phyloP scores from a whole-genome alignment of 2,329 filamentous ascomycete species.

The Fusarium ramigenum region DNA sequence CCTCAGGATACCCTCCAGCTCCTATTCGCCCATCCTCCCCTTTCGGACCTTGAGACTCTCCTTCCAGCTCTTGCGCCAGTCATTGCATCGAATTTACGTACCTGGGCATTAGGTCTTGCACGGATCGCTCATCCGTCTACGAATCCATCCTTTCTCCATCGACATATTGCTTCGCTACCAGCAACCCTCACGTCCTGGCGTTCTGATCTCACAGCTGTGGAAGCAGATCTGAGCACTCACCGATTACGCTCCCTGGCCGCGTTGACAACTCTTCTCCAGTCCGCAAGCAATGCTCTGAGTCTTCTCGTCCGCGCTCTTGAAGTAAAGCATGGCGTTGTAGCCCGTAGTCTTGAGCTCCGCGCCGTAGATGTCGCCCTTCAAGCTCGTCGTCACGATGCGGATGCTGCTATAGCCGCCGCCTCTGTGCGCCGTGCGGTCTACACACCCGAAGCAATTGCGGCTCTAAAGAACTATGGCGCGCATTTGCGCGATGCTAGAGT shows the following conservation, averaged over 20 bases:
- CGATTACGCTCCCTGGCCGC: conserved; percentile 53
- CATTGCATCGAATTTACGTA: conserved; percentile 60
- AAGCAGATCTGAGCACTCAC: conserved; percentile 48
- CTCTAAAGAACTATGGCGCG: conserved; percentile 57
- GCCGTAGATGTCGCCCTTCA: conserved; percentile 56
- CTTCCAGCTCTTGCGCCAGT: conserved; percentile 59
- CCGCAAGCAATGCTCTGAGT: conserved; percentile 51
- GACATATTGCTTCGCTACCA: conserved; percentile 61
- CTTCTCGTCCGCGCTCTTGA: conserved; percentile 62
- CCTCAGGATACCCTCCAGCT: conserved; percentile 50
- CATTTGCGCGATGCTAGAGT: conserved; percentile 61
- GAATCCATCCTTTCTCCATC: conserved; percentile 67
- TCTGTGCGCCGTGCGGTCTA: conserved; percentile 55
- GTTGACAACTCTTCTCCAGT: conserved; percentile 52
- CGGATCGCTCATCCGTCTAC: conserved; percentile 60
- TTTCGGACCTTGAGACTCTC: conserved; percentile 57
- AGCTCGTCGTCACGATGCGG: conserved; percentile 54
- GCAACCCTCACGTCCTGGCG: conserved; percentile 51
- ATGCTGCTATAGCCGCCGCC: conserved; percentile 49
- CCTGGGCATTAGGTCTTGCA: conserved; percentile 58
- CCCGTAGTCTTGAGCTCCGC: conserved; percentile 61
- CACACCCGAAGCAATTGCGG: conserved; percentile 52
- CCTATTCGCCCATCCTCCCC: conserved; percentile 61
- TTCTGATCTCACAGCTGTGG: conserved; percentile 44
- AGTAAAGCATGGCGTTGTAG: conserved; percentile 63